Percentiles rank a stretch among this genome's conserved stretches.
These are phyloP conservation scores for Trifolium dubium DNA, from an alignment of 306 rosid species.

Conservation along the genomic window DNA sequence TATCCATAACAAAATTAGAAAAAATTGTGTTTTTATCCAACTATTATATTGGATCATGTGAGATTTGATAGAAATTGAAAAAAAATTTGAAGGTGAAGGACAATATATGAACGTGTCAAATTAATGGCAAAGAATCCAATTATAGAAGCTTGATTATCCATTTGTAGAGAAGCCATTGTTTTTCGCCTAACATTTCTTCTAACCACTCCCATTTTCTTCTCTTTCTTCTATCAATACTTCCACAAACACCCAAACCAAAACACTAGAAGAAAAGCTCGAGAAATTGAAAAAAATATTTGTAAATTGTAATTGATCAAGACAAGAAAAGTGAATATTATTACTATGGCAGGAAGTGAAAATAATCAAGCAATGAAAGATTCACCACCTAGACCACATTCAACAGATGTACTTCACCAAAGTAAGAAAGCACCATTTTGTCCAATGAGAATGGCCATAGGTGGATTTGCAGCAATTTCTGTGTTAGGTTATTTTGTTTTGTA, in stretches of 20 bases:
- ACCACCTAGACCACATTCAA: constrained; percentile 37
- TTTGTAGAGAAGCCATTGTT: constrained; percentile 33
- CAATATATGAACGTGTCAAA: constrained; percentile 19
- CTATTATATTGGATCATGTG: no score
- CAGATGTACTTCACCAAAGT: constrained; percentile 61
- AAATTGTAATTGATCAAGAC: neutral
- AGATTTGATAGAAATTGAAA: neutral
- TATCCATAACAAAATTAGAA: no score
- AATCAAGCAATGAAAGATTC: constrained; percentile 40
- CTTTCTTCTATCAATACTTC: constrained; percentile 7
- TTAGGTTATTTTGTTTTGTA: constrained; percentile 59
- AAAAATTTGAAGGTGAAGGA: neutral
- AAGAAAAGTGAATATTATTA: neutral
- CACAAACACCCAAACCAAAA: neutral
- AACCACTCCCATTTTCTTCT: constrained; percentile 25
- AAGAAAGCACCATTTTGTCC: constrained; percentile 51
- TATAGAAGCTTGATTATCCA: neutral
- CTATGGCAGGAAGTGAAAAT: constrained; percentile 37
- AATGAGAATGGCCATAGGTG: constrained; percentile 61
- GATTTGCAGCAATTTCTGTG: constrained; percentile 54
- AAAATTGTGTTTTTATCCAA: no score
- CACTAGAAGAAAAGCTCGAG: neutral
- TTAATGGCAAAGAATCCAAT: constrained; percentile 6
- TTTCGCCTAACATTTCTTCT: constrained; percentile 42
- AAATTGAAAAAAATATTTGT: neutral